phyloP scores from a whole-genome alignment of 2,329 filamentous ascomycete species.

The Periconia sp. region DNA sequence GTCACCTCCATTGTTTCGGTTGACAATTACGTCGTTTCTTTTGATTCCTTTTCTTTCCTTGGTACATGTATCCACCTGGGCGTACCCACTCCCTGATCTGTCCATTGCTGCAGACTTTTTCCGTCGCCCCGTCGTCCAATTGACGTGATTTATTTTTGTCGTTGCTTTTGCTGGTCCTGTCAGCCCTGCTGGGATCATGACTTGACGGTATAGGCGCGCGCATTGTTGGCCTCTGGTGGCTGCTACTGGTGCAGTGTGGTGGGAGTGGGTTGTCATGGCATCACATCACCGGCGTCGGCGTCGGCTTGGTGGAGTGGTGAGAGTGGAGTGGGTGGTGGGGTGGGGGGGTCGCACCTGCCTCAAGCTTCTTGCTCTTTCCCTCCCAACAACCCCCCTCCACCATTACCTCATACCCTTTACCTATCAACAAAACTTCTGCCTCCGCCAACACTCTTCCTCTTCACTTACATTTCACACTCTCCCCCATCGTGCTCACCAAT shows the following conservation, averaged over 20 bases:
- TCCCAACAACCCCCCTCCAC: background rate
- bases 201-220: background rate
- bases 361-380: background rate
- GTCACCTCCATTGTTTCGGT: background rate
- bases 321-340: conserved; percentile 9
- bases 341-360: no score
- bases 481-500: background rate
- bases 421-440: background rate
- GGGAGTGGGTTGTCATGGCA: background rate
- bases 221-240: background rate
- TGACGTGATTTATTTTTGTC: no score
- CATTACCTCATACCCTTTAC: conserved; percentile 16
- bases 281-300: conserved; percentile 4
- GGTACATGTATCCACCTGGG: no score
- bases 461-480: background rate
- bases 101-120: no score
- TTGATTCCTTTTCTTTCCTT: no score
- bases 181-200: no score
- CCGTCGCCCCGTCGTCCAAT: no score
- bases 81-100: no score
- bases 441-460: background rate
- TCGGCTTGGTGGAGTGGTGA: no score
- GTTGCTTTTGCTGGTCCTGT: no score
- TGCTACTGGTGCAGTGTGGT: no score
- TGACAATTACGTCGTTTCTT: background rate